Conservation (phyloP, 768 basidiomycete species). For the Russula vinacea region DNA sequence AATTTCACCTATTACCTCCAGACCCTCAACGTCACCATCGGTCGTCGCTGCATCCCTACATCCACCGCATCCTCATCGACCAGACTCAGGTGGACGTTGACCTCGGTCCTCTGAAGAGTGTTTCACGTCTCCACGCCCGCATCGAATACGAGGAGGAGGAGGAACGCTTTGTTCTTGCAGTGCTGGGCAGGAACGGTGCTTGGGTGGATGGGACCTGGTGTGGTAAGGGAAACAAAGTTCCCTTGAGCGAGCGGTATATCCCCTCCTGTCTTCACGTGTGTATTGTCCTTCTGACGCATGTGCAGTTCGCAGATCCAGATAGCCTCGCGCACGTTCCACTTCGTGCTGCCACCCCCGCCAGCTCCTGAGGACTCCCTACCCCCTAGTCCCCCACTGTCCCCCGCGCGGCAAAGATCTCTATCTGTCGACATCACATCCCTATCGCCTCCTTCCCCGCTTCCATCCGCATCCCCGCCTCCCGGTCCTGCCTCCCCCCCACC, state of each 20-base stretch:
- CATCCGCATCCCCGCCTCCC: slow-evolving; percentile 71
- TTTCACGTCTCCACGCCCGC: slow-evolving; percentile 94
- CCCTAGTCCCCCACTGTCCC: slow-evolving; percentile 71
- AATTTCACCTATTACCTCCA: slow-evolving; percentile 97
- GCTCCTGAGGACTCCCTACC: slow-evolving; percentile 78
- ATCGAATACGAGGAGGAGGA: slow-evolving; percentile 92
- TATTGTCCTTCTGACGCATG: slow-evolving; percentile 30
- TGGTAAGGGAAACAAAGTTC: slow-evolving; percentile 81
- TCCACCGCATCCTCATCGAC: slow-evolving; percentile 60
- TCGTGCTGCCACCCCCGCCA: slow-evolving; percentile 87
- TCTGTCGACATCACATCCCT: slow-evolving; percentile 71
- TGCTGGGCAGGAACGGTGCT: slow-evolving; percentile 94
- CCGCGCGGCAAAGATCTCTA: slow-evolving; percentile 62
- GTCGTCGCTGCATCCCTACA: slow-evolving; percentile 72
- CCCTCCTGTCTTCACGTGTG: not conserved
- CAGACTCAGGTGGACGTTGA: slow-evolving; percentile 74
- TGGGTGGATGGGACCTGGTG: slow-evolving; percentile 99
- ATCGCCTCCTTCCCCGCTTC: slow-evolving; percentile 78
- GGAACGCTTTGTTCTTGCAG: slow-evolving; percentile 83
- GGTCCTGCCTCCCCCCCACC: slow-evolving; percentile 43
- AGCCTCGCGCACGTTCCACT: slow-evolving; percentile 94
- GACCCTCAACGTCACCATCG: slow-evolving; percentile 91
- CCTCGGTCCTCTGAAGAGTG: slow-evolving; percentile 93
- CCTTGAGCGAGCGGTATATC: slow-evolving; percentile 75
- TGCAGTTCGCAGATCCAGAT: slow-evolving; percentile 92